phyloP scores from a whole-genome alignment of 371 early-diverging fungal species.

The Lichtheimia ramosa region DNA sequence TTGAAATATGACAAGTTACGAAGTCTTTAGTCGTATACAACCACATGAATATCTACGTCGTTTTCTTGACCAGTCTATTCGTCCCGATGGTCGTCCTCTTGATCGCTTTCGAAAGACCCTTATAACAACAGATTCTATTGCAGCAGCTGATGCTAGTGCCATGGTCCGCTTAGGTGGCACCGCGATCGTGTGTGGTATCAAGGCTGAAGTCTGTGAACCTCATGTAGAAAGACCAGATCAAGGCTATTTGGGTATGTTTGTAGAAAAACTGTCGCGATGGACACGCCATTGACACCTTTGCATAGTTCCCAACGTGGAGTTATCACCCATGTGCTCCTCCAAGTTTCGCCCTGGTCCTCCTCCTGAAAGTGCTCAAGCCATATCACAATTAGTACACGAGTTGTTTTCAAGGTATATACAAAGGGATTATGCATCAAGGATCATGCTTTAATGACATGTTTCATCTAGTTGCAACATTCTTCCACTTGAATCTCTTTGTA shows the following conservation, averaged over 20 bases:
- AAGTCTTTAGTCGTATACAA: conserved; percentile 73
- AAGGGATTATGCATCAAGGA: no score
- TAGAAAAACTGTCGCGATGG: neutral
- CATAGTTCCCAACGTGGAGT: conserved; percentile 87
- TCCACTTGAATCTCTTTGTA: conserved; percentile 75
- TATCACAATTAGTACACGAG: conserved; percentile 78
- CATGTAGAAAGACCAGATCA: conserved; percentile 61
- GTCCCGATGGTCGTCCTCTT: conserved; percentile 84
- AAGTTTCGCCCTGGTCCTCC: conserved; percentile 89
- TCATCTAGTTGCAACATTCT: conserved; percentile 55
- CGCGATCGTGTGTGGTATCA: conserved; percentile 90
- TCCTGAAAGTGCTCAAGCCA: conserved; percentile 77
- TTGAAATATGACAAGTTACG: conserved; percentile 23
- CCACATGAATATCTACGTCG: conserved; percentile 87
- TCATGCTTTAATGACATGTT: neutral
- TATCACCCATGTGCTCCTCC: conserved; percentile 86
- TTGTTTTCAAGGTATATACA: conserved; percentile 59
- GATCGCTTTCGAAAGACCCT: conserved; percentile 62
- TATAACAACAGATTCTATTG: conserved; percentile 69
- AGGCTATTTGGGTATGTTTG: conserved; percentile 75
- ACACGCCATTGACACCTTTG: neutral
- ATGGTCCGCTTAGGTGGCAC: conserved; percentile 90
- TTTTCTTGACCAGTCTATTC: conserved; percentile 74
- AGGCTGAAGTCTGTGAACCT: conserved; percentile 93
- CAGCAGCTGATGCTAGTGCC: conserved; percentile 85